Percentiles rank a stretch among this genome's conserved stretches.
phyloP scores from a whole-genome alignment of 441 rosid genomes.

The Gossypium armourianum region DNA sequence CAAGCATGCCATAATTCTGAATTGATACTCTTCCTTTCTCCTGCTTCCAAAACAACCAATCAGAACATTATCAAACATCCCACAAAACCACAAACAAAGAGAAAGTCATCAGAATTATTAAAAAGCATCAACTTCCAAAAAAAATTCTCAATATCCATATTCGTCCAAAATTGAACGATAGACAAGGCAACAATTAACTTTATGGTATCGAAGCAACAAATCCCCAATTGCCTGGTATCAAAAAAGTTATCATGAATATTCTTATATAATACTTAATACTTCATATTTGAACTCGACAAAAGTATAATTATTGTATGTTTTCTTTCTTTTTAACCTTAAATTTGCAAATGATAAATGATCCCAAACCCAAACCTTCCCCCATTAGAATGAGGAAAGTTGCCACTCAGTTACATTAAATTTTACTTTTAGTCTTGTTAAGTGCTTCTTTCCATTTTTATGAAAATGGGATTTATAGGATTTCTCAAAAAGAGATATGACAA shows the following conservation, averaged over 20 bases:
- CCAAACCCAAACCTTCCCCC: not conserved
- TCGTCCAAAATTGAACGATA: not conserved
- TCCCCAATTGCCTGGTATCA: not conserved
- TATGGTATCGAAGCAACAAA: not conserved
- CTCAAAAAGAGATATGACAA: not conserved
- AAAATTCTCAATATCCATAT: not conserved
- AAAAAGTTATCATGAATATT: not conserved
- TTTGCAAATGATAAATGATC: constrained; percentile 1
- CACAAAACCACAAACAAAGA: not conserved
- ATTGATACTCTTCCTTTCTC: constrained; percentile 67
- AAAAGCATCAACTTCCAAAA: constrained; percentile 4
- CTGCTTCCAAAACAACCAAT: constrained; percentile 30
- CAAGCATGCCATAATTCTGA: constrained; percentile 97
- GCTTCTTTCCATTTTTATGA: constrained; percentile 10
- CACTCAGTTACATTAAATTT: not conserved
- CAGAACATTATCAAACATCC: constrained; percentile 10
- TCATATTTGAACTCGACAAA: not conserved
- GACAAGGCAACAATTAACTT: not conserved
- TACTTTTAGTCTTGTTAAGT: not conserved
- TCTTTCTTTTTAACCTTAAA: not conserved
- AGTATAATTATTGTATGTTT: not conserved
- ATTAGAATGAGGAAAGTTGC: not conserved
- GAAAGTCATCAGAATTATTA: not conserved
- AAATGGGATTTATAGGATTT: constrained; percentile 1
- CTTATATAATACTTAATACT: not conserved